phyloP scores from a whole-genome alignment of 1,139 yeast species.

The Kodamaea derodonti region DNA sequence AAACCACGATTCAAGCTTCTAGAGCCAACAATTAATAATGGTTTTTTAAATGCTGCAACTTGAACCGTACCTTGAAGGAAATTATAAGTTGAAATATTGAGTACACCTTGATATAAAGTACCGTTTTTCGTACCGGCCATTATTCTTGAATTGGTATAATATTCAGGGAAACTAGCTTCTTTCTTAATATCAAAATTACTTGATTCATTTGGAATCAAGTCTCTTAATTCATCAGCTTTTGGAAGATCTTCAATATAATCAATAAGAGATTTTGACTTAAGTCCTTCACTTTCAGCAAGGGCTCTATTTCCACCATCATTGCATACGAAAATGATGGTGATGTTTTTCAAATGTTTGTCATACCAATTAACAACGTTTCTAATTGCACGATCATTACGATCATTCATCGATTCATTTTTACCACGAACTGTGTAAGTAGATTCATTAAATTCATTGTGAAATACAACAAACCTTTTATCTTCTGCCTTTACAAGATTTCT shows the following conservation, averaged over 20 bases:
- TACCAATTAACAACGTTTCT: conserved; percentile 75
- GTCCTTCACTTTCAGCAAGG: conserved; percentile 53
- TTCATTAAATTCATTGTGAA: conserved; percentile 86
- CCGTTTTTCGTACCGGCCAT: conserved; percentile 91
- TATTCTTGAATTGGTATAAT: conserved; percentile 74
- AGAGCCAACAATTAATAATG: conserved; percentile 77
- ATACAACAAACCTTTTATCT: conserved; percentile 82
- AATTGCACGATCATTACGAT: conserved; percentile 89
- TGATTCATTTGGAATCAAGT: conserved; percentile 63
- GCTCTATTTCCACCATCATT: conserved; percentile 70
- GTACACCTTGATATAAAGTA: conserved; percentile 78
- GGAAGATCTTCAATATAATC: conserved; percentile 72
- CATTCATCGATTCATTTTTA: conserved; percentile 74
- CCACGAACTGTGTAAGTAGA: conserved; percentile 64
- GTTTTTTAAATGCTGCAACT: conserved; percentile 72
- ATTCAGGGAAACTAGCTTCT: conserved; percentile 69
- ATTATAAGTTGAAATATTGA: conserved; percentile 81
- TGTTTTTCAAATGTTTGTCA: conserved; percentile 53
- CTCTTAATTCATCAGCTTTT: conserved; percentile 73
- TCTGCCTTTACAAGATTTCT: conserved; percentile 74
- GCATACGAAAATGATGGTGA: conserved; percentile 64
- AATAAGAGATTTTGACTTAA: conserved; percentile 53
- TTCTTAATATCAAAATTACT: conserved; percentile 21
- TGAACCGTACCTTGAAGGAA: conserved; percentile 83
- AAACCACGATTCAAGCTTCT: conserved; percentile 86